Conservation (phyloP, 192 early-diverging fungal genomes). For the Phlyctochytrium planicorne region DNA sequence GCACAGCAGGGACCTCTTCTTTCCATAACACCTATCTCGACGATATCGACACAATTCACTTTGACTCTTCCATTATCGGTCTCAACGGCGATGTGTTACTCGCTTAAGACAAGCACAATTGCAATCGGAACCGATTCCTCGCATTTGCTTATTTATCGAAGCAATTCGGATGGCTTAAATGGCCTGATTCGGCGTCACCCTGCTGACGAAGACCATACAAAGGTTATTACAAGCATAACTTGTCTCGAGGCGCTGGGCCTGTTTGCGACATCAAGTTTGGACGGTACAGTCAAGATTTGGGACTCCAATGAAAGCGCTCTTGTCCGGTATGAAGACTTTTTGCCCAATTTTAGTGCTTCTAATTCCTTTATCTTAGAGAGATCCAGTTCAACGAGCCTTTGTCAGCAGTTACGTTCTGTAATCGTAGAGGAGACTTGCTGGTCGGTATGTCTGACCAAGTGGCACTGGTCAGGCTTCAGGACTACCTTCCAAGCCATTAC, state of each 20-base stretch:
- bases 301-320: constrained; percentile 36
- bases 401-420: constrained; percentile 36
- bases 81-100: constrained; percentile 11
- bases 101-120: constrained; percentile 1
- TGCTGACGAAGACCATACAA: constrained; percentile 47
- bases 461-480: constrained; percentile 42
- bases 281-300: constrained; percentile 54
- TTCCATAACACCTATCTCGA: constrained; percentile 1
- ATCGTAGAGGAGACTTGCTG: constrained; percentile 46
- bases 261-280: constrained; percentile 40
- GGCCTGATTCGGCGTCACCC: constrained; percentile 27
- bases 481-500: constrained; percentile 44
- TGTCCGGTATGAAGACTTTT: constrained; percentile 23
- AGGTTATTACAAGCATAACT: constrained; percentile 29
- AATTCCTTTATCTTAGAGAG: constrained; percentile 33
- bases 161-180: not conserved
- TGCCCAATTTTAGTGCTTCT: not conserved
- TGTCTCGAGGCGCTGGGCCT: constrained; percentile 19
- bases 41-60: not conserved
- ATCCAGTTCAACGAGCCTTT: constrained; percentile 51
- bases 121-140: constrained; percentile 7
- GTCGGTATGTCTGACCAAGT: constrained; percentile 45
- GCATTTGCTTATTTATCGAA: not conserved
- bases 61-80: constrained; percentile 8
- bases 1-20: too few relatives aligned